These are phyloP conservation scores for Ceratorhiza oryzae-sativae DNA, from an alignment of 1,284 basidiomycete genomes.

Conservation along the genomic window DNA sequence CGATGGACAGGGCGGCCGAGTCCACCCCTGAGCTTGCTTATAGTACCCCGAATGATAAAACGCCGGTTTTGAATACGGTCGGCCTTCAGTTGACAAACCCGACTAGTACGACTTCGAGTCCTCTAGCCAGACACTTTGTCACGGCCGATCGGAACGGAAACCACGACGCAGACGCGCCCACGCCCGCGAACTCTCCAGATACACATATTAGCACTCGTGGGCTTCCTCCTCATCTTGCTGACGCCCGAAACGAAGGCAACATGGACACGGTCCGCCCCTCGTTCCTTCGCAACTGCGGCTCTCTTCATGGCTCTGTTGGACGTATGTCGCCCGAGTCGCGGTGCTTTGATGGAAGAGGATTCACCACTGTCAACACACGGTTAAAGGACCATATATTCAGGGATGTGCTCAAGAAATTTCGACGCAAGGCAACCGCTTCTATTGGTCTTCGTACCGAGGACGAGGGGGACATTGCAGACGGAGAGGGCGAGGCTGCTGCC, in stretches of 20 bases:
- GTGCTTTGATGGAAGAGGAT: conserved; percentile 85
- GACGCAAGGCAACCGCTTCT: conserved; percentile 54
- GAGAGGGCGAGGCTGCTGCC: conserved; percentile 18
- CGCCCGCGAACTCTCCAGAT: conserved; percentile 35
- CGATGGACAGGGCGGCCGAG: conserved; percentile 24
- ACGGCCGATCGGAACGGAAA: neutral
- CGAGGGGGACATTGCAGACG: conserved; percentile 51
- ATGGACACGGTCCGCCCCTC: conserved; percentile 38
- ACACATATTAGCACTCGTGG: conserved; percentile 17
- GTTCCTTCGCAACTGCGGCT: conserved; percentile 20
- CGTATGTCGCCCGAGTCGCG: conserved; percentile 39
- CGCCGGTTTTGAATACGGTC: conserved; percentile 10
- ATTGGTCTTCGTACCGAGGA: conserved; percentile 42
- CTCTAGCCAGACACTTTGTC: conserved; percentile 22
- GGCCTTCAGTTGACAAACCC: conserved; percentile 13
- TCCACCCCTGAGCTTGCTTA: conserved; percentile 31
- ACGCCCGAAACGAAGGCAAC: conserved; percentile 15
- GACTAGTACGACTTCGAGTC: conserved; percentile 34
- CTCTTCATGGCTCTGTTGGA: conserved; percentile 38
- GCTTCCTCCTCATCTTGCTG: conserved; percentile 18
- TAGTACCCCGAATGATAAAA: neutral
- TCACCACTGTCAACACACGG: conserved; percentile 89
- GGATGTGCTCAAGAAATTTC: conserved; percentile 77
- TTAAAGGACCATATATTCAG: conserved; percentile 94
- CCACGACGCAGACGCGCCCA: conserved; percentile 8